Conservation (phyloP, 2,329 filamentous ascomycete species). For the Apiospora saccharicola region DNA sequence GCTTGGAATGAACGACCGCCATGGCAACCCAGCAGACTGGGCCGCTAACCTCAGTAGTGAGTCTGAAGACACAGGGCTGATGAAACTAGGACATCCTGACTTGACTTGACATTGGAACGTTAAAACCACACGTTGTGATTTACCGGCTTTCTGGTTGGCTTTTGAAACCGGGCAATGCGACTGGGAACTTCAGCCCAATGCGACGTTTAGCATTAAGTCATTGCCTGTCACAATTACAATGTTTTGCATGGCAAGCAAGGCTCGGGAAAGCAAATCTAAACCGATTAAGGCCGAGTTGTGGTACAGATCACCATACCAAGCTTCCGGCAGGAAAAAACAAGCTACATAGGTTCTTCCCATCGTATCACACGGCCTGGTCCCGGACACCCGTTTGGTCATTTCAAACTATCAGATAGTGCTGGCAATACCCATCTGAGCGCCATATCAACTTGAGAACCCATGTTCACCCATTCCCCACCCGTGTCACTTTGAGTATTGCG, state of each 20-base stretch:
- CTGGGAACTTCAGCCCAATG: background rate
- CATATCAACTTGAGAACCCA: background rate
- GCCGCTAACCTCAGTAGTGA: background rate
- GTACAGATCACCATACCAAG: slow-evolving; percentile 5
- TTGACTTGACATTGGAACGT: background rate
- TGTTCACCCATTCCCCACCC: background rate
- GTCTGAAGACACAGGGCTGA: background rate
- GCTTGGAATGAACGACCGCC: background rate
- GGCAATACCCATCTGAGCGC: background rate
- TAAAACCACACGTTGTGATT: background rate
- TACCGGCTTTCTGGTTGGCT: background rate
- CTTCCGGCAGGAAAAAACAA: background rate
- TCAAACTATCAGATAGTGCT: background rate
- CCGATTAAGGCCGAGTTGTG: background rate
- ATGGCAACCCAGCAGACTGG: background rate
- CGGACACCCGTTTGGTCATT: background rate
- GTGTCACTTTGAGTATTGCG: background rate
- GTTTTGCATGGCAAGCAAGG: background rate
- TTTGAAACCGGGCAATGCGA: background rate
- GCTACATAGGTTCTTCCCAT: background rate
- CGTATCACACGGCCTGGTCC: background rate
- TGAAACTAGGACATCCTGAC: background rate
- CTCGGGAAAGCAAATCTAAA: background rate
- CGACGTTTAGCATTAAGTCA: background rate
- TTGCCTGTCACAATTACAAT: too few species aligned